Evolutionary conservation across 192 early-diverging fungal species (phyloP).

Genomic region (Neocallimastix lanati): DNA sequence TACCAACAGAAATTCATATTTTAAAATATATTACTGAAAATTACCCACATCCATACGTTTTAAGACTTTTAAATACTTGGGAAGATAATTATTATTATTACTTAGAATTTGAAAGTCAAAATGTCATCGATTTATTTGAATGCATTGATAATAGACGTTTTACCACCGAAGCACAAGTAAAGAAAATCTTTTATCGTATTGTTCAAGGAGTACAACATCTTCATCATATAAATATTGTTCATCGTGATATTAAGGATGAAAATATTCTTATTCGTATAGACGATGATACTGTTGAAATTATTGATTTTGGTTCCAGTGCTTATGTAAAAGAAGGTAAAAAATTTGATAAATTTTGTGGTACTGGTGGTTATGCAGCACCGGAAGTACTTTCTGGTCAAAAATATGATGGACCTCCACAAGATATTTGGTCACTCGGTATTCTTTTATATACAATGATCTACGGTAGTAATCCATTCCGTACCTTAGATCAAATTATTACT

Average conservation of each 20-base stretch:
- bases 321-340: slow-evolving; percentile 26
- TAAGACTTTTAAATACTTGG: slow-evolving; percentile 42
- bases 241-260: slow-evolving; percentile 79
- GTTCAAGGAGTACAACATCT: slow-evolving; percentile 33
- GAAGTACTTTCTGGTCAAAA: slow-evolving; percentile 44
- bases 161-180: slow-evolving; percentile 31
- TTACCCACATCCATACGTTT: slow-evolving; percentile 14
- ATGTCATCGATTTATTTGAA: slow-evolving; percentile 45
- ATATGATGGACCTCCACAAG: slow-evolving; percentile 57
- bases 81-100: slow-evolving; percentile 58
- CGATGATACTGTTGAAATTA: slow-evolving; percentile 37
- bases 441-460: slow-evolving; percentile 5
- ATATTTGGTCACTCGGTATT: slow-evolving; percentile 61
- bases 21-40: slow-evolving; percentile 32
- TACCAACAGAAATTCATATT: slow-evolving; percentile 63
- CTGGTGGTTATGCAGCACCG: slow-evolving; percentile 57
- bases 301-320: slow-evolving; percentile 65
- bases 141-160: slow-evolving; percentile 27
- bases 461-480: slow-evolving; percentile 41
- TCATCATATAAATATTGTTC: slow-evolving; percentile 47
- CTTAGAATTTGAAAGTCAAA: slow-evolving; percentile 41
- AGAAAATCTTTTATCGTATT: slow-evolving; percentile 35
- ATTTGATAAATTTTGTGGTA: slow-evolving; percentile 57
- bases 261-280: slow-evolving; percentile 53
- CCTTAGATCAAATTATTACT: slow-evolving; percentile 39